These are phyloP conservation scores for Zymoseptoria ardabiliae DNA, from an alignment of 2,329 filamentous ascomycete species.

Conservation along the genomic window DNA sequence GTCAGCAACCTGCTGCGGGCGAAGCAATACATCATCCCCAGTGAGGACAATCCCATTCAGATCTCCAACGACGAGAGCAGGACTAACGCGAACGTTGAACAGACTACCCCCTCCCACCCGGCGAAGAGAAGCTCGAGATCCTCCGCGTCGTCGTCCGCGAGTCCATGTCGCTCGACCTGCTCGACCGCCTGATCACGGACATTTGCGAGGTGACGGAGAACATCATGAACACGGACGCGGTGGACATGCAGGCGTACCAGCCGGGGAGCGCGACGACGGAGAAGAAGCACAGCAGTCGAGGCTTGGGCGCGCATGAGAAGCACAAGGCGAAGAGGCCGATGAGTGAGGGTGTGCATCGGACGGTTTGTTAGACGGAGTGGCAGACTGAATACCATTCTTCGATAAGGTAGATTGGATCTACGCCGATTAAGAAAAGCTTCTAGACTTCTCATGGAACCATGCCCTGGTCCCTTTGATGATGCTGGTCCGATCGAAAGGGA, in stretches of 20 bases:
- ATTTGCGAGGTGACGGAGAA: slow-evolving; percentile 54
- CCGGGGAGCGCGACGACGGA: slow-evolving; percentile 34
- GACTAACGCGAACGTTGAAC: not conserved
- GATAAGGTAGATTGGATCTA: no score
- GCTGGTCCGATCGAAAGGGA: not conserved
- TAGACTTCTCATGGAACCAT: not conserved
- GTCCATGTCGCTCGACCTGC: slow-evolving; percentile 59
- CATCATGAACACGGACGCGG: slow-evolving; percentile 47
- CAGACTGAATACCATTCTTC: not conserved
- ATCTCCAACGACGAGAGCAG: not conserved
- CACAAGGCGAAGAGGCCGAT: slow-evolving; percentile 41
- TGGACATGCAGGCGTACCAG: slow-evolving; percentile 47
- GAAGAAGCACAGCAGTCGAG: slow-evolving; percentile 35
- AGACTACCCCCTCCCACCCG: slow-evolving; percentile 59
- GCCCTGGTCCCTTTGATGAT: not conserved
- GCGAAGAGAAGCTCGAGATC: slow-evolving; percentile 56
- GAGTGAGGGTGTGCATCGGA: slow-evolving; percentile 41
- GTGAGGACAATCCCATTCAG: slow-evolving; percentile 28
- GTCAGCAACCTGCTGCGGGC: slow-evolving; percentile 56
- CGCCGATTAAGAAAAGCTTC: no score
- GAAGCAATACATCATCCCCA: slow-evolving; percentile 65
- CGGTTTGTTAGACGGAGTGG: slow-evolving; percentile 36
- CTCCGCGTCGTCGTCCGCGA: slow-evolving; percentile 61
- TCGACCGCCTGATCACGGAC: slow-evolving; percentile 56
- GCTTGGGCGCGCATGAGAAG: slow-evolving; percentile 34